Evolutionary conservation across 306 rosid genomes (phyloP).

Genomic region (Prunus kanzakura): DNA sequence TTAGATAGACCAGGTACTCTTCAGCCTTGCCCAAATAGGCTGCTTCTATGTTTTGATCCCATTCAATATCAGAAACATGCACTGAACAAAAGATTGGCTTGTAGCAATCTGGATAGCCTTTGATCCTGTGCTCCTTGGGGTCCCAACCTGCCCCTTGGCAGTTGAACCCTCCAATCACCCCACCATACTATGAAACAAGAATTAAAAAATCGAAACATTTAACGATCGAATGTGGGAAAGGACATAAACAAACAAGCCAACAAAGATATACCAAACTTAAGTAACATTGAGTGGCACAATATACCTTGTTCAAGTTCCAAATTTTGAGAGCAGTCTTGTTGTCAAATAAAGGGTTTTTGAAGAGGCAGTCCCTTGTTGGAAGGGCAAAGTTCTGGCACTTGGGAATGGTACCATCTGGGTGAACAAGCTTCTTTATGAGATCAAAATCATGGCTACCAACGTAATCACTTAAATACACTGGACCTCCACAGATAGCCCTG

Average conservation of each 20-base stretch:
- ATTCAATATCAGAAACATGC: slow-evolving; percentile 69
- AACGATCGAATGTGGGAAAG: no score
- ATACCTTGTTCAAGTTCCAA: slow-evolving; percentile 85
- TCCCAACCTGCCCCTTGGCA: slow-evolving; percentile 98
- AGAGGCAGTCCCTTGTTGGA: slow-evolving; percentile 86
- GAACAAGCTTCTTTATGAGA: slow-evolving; percentile 69
- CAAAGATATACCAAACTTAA: no score
- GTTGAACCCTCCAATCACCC: slow-evolving; percentile 89
- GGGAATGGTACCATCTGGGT: slow-evolving; percentile 78
- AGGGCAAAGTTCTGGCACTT: slow-evolving; percentile 70
- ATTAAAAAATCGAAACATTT: no score
- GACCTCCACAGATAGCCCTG: slow-evolving; percentile 82
- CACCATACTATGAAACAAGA: slow-evolving; percentile 52
- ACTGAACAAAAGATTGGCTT: slow-evolving; percentile 49
- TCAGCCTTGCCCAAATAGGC: slow-evolving; percentile 49
- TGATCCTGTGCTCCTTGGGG: slow-evolving; percentile 50
- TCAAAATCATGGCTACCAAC: slow-evolving; percentile 73
- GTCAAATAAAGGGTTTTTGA: slow-evolving; percentile 78
- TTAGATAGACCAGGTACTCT: slow-evolving; percentile 55
- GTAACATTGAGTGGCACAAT: no score
- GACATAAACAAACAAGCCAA: no score
- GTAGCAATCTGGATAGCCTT: slow-evolving; percentile 63
- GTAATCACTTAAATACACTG: slow-evolving; percentile 70
- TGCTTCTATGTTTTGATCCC: slow-evolving; percentile 71
- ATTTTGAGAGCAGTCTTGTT: slow-evolving; percentile 62